These are phyloP conservation scores for Pythium guiyangense DNA, from an alignment of 352 stramenopile genomes.

Conservation along the genomic window DNA sequence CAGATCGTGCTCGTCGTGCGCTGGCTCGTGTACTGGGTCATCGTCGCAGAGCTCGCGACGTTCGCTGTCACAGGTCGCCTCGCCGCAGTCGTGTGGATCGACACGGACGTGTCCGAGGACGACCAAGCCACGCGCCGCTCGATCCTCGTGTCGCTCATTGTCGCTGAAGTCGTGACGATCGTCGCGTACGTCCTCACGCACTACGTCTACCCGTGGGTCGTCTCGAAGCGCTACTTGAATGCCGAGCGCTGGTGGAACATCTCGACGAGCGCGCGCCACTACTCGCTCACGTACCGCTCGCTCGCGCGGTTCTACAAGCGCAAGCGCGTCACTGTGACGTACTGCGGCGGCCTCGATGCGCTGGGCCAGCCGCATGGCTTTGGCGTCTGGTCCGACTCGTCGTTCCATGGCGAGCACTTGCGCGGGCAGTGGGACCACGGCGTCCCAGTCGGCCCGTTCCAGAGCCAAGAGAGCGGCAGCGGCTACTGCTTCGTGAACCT, in stretches of 20 bases:
- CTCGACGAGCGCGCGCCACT: conserved; percentile 5
- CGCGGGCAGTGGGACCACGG: conserved; percentile 52
- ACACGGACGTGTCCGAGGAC: conserved; percentile 24
- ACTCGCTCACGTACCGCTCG: conserved; percentile 29
- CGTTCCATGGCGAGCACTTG: conserved; percentile 58
- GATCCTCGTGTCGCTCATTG: conserved; percentile 26
- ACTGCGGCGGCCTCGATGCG: conserved; percentile 44
- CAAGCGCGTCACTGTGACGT: conserved; percentile 32
- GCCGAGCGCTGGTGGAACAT: conserved; percentile 36
- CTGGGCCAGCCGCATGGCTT: conserved; percentile 42
- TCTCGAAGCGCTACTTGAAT: conserved; percentile 28
- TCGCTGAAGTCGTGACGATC: conserved; percentile 39
- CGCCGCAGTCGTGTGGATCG: conserved; percentile 14
- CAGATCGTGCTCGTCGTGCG: conserved; percentile 42
- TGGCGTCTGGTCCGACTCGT: conserved; percentile 58
- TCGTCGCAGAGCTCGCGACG: conserved; percentile 28
- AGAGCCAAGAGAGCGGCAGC: conserved; percentile 48
- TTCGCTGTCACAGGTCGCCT: conserved; percentile 16
- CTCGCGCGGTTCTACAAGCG: conserved; percentile 19
- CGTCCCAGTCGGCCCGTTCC: conserved; percentile 51
- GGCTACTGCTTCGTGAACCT: conserved; percentile 59
- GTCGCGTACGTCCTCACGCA: conserved; percentile 36
- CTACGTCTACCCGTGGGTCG: conserved; percentile 43
- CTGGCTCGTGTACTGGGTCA: conserved; percentile 52
- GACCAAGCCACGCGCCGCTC: conserved; percentile 19